Percentiles rank a stretch among this genome's conserved stretches.
Evolutionary conservation across 2,329 filamentous ascomycete genomes (phyloP).

Genomic region (Myrmaecium sp.): DNA sequence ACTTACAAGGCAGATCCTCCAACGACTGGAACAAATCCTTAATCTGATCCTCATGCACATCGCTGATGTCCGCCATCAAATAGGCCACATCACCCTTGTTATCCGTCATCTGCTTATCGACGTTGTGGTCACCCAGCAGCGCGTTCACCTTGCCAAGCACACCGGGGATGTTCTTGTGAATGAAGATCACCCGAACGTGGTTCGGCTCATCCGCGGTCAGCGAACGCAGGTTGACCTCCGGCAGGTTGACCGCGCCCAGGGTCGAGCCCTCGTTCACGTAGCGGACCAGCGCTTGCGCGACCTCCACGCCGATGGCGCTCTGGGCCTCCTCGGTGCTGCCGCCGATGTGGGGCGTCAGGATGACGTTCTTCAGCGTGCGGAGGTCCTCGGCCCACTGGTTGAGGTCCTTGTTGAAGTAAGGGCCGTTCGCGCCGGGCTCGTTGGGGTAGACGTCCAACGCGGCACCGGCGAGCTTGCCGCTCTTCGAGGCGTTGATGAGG

Average conservation of each 20-base stretch:
- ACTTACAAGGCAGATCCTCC: constrained; percentile 63
- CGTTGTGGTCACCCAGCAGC: constrained; percentile 86
- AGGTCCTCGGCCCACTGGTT: constrained; percentile 79
- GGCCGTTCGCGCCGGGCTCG: constrained; percentile 84
- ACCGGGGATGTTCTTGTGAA: constrained; percentile 92
- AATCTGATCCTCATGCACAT: constrained; percentile 64
- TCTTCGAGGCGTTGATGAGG: constrained; percentile 70
- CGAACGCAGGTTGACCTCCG: constrained; percentile 83
- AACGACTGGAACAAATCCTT: constrained; percentile 72
- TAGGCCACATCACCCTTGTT: constrained; percentile 89
- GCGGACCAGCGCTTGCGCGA: constrained; percentile 68
- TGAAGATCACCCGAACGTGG: constrained; percentile 85
- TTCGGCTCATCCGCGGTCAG: constrained; percentile 78
- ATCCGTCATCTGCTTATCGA: constrained; percentile 97
- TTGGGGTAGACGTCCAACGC: constrained; percentile 94
- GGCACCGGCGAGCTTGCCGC: constrained; percentile 76
- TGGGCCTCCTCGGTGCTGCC: constrained; percentile 97
- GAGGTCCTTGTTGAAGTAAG: constrained; percentile 76
- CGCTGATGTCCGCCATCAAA: constrained; percentile 92
- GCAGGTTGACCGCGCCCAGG: constrained; percentile 84
- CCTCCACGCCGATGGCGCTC: constrained; percentile 87
- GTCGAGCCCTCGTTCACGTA: constrained; percentile 96
- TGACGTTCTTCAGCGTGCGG: constrained; percentile 72
- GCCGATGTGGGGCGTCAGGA: constrained; percentile 91
- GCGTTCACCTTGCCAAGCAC: constrained; percentile 91